These are phyloP conservation scores for Phoenix roebelenii DNA, from an alignment of 176 grass and related monocot genomes.

Conservation along the genomic window DNA sequence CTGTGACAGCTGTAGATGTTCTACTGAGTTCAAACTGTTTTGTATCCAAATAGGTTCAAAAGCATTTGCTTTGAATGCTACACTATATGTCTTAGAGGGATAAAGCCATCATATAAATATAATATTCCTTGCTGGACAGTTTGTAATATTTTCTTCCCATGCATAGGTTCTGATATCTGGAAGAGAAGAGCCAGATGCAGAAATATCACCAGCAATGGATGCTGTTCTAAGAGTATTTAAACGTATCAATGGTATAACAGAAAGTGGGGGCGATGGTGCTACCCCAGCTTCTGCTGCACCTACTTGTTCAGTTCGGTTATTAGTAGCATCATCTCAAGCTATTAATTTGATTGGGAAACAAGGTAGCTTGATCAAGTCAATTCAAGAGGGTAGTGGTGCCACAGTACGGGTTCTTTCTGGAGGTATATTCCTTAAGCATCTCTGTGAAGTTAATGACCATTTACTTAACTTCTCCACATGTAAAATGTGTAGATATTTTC, in stretches of 20 bases:
- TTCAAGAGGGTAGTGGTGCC: conserved; percentile 70
- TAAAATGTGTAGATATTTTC: no score
- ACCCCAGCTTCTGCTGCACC: conserved; percentile 25
- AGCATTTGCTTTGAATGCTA: no score
- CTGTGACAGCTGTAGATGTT: no score
- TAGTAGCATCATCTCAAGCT: conserved; percentile 82
- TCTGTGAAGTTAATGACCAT: conserved; percentile 1
- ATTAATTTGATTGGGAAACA: conserved; percentile 98
- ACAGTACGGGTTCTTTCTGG: conserved; percentile 61
- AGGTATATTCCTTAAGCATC: conserved; percentile 22
- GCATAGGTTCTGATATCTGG: conserved; percentile 83
- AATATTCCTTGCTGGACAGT: no score
- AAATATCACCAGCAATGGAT: conserved; percentile 74
- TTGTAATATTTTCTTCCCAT: conserved; percentile 2
- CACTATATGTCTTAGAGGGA: no score
- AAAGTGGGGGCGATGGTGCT: conserved; percentile 40
- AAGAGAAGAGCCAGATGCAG: conserved; percentile 75
- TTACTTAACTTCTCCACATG: no score
- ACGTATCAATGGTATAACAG: conserved; percentile 64
- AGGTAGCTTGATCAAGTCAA: conserved; percentile 74
- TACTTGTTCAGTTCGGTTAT: conserved; percentile 52
- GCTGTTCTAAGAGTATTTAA: conserved; percentile 88
- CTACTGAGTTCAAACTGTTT: no score
- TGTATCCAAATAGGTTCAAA: no score
- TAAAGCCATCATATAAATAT: no score